Evolutionary conservation across 345 rosid species (phyloP).

Genomic region (Triadica sebifera): DNA sequence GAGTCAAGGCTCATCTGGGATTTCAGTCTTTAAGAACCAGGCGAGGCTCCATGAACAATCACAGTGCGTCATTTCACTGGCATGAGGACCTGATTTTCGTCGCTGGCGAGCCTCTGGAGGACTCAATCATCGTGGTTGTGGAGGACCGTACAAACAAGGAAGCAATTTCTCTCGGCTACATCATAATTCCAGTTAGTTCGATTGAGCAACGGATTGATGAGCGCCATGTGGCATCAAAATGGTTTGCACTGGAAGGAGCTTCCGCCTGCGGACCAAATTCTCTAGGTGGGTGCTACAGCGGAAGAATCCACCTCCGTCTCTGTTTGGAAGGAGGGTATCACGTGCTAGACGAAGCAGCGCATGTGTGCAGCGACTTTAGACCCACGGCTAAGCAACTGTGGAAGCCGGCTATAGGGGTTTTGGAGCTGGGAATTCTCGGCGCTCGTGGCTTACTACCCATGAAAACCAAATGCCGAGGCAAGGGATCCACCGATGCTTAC

Average conservation of each 20-base stretch:
- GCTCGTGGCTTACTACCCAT: conserved; percentile 90
- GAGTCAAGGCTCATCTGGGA: conserved; percentile 76
- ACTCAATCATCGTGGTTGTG: conserved; percentile 56
- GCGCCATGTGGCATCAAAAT: conserved; percentile 64
- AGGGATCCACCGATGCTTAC: conserved; percentile 89
- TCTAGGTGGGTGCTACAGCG: conserved; percentile 44
- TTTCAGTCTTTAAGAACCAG: conserved; percentile 79
- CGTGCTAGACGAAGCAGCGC: conserved; percentile 98
- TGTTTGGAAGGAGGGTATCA: conserved; percentile 98
- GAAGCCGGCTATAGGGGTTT: conserved; percentile 85
- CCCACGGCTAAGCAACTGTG: conserved; percentile 97
- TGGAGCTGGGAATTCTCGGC: conserved; percentile 90
- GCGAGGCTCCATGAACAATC: conserved; percentile 70
- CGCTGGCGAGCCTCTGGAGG: conserved; percentile 93
- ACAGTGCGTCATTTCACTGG: conserved; percentile 80
- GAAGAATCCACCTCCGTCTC: conserved; percentile 66
- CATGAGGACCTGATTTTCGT: conserved; percentile 82
- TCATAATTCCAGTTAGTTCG: conserved; percentile 60
- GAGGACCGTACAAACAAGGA: conserved; percentile 80
- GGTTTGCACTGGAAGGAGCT: conserved; percentile 58
- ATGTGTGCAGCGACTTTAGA: conserved; percentile 93
- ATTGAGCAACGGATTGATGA: conserved; percentile 82
- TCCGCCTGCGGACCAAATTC: conserved; percentile 19
- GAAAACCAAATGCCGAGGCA: conserved; percentile 66
- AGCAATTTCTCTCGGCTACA: conserved; percentile 48